phyloP scores from a whole-genome alignment of 805 yeast genomes.

The Myxozyma nipponensis region DNA sequence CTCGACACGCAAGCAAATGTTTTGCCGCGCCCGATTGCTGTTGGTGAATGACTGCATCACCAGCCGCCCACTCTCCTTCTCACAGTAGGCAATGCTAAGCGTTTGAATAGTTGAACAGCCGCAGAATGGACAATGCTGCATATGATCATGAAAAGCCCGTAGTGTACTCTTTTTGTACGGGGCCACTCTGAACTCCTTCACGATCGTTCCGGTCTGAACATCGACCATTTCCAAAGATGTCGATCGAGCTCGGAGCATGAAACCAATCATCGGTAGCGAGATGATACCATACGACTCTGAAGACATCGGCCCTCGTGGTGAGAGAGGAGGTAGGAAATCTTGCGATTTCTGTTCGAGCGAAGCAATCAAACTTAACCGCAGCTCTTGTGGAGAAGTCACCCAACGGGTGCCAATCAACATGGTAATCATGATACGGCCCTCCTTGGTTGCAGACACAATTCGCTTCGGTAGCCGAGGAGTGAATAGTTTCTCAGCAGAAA shows the following conservation, averaged over 20 bases:
- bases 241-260: constrained; percentile 59
- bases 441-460: constrained; percentile 44
- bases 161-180: constrained; percentile 58
- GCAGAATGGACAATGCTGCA: constrained; percentile 85
- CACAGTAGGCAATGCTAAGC: constrained; percentile 68
- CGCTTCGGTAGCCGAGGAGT: constrained; percentile 77
- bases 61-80: constrained; percentile 50
- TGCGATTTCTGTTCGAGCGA: constrained; percentile 7
- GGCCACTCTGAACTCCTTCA: constrained; percentile 59
- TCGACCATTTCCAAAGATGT: constrained; percentile 64
- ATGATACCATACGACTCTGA: constrained; percentile 6
- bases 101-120: constrained; percentile 80
- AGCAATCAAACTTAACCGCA: constrained; percentile 12
- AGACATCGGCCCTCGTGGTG: neutral
- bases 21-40: constrained; percentile 70
- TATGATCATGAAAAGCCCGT: constrained; percentile 73
- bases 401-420: constrained; percentile 25
- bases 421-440: constrained; percentile 20
- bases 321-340: neutral
- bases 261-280: constrained; percentile 64
- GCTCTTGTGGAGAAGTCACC: constrained; percentile 21
- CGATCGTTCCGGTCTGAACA: constrained; percentile 69
- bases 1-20: constrained; percentile 82
- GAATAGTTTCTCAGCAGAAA: constrained; percentile 51
- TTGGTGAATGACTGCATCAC: constrained; percentile 71